phyloP scores from a whole-genome alignment of 2,329 filamentous ascomycete genomes.

The Acrocalymma vagum region DNA sequence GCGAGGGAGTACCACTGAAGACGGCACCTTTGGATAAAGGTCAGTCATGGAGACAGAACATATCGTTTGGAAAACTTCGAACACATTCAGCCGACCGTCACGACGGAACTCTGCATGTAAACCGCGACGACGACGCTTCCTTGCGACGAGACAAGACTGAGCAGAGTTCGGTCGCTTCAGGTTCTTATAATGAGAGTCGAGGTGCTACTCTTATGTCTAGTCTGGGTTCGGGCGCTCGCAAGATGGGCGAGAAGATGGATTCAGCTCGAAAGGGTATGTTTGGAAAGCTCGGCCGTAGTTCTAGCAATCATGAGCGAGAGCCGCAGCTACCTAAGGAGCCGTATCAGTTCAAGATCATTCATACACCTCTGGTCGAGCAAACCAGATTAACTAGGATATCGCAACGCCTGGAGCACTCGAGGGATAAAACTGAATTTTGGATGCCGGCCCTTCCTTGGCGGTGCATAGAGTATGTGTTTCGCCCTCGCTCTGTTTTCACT shows the following conservation, averaged over 20 bases:
- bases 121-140: conserved; percentile 38
- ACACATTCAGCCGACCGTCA: conserved; percentile 78
- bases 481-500: not conserved
- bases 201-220: conserved; percentile 75
- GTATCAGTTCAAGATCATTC: conserved; percentile 86
- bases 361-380: conserved; percentile 85
- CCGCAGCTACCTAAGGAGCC: conserved; percentile 74
- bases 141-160: conserved; percentile 39
- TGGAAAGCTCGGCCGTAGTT: conserved; percentile 76
- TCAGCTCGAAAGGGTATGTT: conserved; percentile 86
- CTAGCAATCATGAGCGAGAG: conserved; percentile 75
- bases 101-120: conserved; percentile 38
- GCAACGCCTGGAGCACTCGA: conserved; percentile 83
- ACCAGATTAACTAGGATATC: conserved; percentile 91
- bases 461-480: conserved; percentile 79
- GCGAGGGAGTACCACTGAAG: conserved; percentile 59
- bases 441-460: conserved; percentile 97
- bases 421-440: conserved; percentile 98
- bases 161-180: conserved; percentile 50
- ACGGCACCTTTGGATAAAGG: conserved; percentile 74
- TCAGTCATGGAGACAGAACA: conserved; percentile 72
- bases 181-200: conserved; percentile 66
- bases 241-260: conserved; percentile 73
- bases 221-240: conserved; percentile 75
- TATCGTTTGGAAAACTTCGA: conserved; percentile 65